Base-by-base conservation (phyloP, 805 yeast genomes). In the Priceomyces melissophilus region DNA sequence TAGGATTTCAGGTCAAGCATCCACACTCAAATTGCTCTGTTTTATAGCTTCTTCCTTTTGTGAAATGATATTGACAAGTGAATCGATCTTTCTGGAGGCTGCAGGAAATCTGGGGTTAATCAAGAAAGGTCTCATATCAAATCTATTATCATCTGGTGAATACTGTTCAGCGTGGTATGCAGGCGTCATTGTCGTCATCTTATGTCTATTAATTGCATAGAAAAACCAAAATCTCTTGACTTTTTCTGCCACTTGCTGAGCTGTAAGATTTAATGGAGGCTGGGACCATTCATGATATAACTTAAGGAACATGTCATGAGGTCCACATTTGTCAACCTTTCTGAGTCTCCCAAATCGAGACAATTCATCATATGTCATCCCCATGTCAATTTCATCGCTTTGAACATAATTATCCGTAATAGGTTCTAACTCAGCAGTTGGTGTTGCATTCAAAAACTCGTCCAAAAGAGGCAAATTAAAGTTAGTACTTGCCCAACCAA, bases 361-460 rank as follows among this genome's bases (percentile, higher is more conserved):
- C 44, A 93, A 74, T 58, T 93, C 99, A 49, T 90, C 95, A 55
- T 93, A 93, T 0, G 96, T 86, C 84, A 95, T 85, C 2, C 99
- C 99, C 99, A 93, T 93, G 58, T 93, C 99, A 10, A 79, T 81
- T 63, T 93, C 99, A 61, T 93, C 99, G 26, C 95, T 85, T 63
- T 93, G 99, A 11, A 91, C 95, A 53, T 93, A 91, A 42, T 80
- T 75, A 48, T 84, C 82, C 0, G 99, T 93, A 40, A 88, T 91
- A 28, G 99, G 99, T 57, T 93, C 99, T 38, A 93, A 75, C 60
- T 93, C 99, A 0, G 99, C 99, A 0, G 99, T 91, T 25, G 99
- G 99, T 0, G 93, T 84, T 0, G 99, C 99, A 50, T 77, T 80
- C 35, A 93, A 69, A 59, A 95, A 93, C 7, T 81, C 84, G 33